A percentile compares a stretch with the other conserved stretches of the same genome.
These are phyloP conservation scores for Dianthus caryophyllus DNA, from an alignment of 148 eudicot genomes.

Conservation along the genomic window DNA sequence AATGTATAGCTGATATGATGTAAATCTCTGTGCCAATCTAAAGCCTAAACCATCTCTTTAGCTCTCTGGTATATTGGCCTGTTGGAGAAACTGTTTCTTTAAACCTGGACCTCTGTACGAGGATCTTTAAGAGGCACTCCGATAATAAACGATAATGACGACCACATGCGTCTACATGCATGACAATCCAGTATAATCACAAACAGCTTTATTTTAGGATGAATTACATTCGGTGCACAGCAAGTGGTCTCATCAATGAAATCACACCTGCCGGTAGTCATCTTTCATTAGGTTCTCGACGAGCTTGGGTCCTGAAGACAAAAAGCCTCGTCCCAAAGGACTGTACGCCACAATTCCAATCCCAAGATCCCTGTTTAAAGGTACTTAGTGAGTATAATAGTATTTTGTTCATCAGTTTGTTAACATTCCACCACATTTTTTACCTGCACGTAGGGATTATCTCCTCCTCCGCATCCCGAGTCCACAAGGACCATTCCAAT, in stretches of 20 bases:
- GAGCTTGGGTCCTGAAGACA: conserved; percentile 28
- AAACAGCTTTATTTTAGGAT: too few species aligned
- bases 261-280: conserved; percentile 30
- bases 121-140: too few species aligned
- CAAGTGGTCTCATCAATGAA: too few species aligned
- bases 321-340: conserved; percentile 35
- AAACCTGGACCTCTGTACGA: too few species aligned
- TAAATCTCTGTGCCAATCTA: too few species aligned
- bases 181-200: too few species aligned
- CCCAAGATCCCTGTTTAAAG: conserved; percentile 29
- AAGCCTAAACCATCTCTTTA: too few species aligned
- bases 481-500: conserved; percentile 38
- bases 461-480: conserved; percentile 37
- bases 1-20: neutral
- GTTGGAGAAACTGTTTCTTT: too few species aligned
- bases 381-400: neutral
- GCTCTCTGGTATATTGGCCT: too few species aligned
- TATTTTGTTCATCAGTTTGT: neutral
- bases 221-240: too few species aligned
- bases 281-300: conserved; percentile 22
- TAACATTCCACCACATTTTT: neutral
- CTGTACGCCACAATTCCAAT: conserved; percentile 37
- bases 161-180: too few species aligned
- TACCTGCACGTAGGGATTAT: conserved; percentile 38
- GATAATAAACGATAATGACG: too few species aligned